Conservation (phyloP, 2,329 filamentous ascomycete genomes). For the Meredithiella fracta region DNA sequence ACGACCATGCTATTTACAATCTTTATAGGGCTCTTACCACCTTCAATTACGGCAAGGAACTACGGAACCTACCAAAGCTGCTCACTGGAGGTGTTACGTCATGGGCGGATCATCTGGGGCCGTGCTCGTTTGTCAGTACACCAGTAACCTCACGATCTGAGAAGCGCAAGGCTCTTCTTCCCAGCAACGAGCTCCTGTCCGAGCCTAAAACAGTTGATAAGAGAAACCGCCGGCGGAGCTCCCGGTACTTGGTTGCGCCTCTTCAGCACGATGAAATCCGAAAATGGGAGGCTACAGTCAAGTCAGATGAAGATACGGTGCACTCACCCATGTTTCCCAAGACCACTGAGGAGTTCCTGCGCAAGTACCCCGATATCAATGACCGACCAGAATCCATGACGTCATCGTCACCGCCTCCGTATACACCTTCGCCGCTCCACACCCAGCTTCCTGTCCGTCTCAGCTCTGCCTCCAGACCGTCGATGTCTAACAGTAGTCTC, state of each 20-base stretch:
- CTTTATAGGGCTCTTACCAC: conserved; percentile 67
- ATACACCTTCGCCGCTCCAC: background rate
- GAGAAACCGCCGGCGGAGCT: conserved; percentile 20
- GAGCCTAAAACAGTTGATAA: background rate
- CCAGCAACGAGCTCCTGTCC: background rate
- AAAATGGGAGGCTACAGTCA: conserved; percentile 62
- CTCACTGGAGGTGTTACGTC: conserved; percentile 69
- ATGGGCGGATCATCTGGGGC: conserved; percentile 72
- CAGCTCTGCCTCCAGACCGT: background rate
- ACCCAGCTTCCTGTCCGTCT: background rate
- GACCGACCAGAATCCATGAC: conserved; percentile 42
- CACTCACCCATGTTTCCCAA: conserved; percentile 42
- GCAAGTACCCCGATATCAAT: conserved; percentile 59
- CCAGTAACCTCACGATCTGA: conserved; percentile 22
- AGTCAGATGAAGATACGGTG: conserved; percentile 41
- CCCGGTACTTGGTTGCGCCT: conserved; percentile 41
- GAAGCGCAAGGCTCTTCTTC: conserved; percentile 10
- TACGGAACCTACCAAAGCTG: conserved; percentile 59
- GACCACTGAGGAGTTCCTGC: conserved; percentile 68
- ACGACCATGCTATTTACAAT: conserved; percentile 23
- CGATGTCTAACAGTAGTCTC: conserved; percentile 15
- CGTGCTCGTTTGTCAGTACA: conserved; percentile 38
- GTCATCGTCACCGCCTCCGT: conserved; percentile 20
- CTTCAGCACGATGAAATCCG: conserved; percentile 68
- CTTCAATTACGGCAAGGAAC: conserved; percentile 63